Percentiles rank a stretch among this genome's conserved stretches.
phyloP scores from a whole-genome alignment of 2,329 filamentous ascomycete genomes.

The Alternaria ethzedia region DNA sequence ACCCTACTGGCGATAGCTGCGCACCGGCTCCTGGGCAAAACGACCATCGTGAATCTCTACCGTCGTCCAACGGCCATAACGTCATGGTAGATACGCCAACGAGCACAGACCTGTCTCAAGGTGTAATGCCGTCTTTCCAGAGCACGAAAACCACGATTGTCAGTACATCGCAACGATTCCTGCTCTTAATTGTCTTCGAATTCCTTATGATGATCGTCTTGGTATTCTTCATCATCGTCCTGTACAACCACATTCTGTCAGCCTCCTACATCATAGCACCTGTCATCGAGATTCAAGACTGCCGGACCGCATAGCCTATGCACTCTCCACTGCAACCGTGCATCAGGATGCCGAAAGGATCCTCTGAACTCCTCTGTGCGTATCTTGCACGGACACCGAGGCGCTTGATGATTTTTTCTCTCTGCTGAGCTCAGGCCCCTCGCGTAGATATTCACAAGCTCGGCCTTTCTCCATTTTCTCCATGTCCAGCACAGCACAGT shows the following conservation, averaged over 20 bases:
- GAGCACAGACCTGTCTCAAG: background rate
- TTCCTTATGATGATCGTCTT: background rate
- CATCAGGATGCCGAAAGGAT: background rate
- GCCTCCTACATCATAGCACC: background rate
- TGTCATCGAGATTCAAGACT: background rate
- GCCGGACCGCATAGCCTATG: background rate
- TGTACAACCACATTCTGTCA: background rate
- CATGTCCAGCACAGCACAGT: background rate
- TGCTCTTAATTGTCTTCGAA: background rate
- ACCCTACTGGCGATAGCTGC: background rate
- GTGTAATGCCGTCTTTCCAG: background rate
- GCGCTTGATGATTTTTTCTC: background rate
- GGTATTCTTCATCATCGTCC: background rate
- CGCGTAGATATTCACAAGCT: conserved; percentile 10
- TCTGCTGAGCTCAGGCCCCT: conserved; percentile 10
- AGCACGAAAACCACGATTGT: background rate
- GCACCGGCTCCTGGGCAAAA: background rate
- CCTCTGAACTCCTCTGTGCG: background rate
- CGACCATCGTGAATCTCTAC: background rate
- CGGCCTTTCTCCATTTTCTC: background rate
- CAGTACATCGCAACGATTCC: background rate
- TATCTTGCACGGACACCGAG: background rate
- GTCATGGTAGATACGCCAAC: background rate
- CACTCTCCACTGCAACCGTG: background rate
- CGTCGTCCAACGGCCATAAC: background rate